Base-by-base conservation (phyloP, 768 basidiomycete species). In the Phanerodontia chrysosporium region DNA sequence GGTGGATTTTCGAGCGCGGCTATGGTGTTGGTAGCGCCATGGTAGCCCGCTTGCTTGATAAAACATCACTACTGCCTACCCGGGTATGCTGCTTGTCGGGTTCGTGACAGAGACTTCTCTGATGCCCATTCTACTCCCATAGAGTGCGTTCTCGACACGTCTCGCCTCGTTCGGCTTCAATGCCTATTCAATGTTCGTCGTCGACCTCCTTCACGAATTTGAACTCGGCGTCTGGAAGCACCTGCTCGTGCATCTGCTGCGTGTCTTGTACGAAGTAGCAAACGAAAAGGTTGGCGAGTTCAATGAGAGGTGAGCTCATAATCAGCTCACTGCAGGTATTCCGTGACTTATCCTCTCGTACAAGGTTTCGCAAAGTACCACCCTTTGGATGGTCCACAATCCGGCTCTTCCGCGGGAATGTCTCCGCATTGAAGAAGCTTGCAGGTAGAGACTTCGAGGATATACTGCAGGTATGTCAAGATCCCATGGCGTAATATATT, bases 211-310 rank as follows among this genome's bases (percentile, higher is more conserved):
- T 45, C 73, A 74, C 32, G 70, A 73, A 35, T 61, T 66, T 21
- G 71, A 74, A 35, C 61, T 73, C 2, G 73, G 73, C 1, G 66
- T 66, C 4, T 72, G 70, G 70, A 74, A 73, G 57, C 55, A 45
- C 1, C 7, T 68, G 1, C 66, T 73, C 42, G 58, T 57, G 2
- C 73, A 74, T 39, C 57, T 73, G 0, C 55, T 74, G 5, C 63
- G 66, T 1, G 66, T 73, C 6, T 56, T 73, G 0, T 42, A 64
- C 10, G 51, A 35, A 35, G 32, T 35, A 6, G 32, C 32, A 13
- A 13, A 6, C 7, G 13, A 35, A 6, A 13, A 35, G 7, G 7
- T 35, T 13, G 32, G 32, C 32, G 32, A 35, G 13, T 35, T 35
- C 13, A 35, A 35, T 35, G 32, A 6, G 13, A 6, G 32, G 32